A percentile compares a stretch with the other conserved stretches of the same genome.
Evolutionary conservation across 192 early-diverging fungal genomes (phyloP).

Genomic region (Anaeromyces robustus): DNA sequence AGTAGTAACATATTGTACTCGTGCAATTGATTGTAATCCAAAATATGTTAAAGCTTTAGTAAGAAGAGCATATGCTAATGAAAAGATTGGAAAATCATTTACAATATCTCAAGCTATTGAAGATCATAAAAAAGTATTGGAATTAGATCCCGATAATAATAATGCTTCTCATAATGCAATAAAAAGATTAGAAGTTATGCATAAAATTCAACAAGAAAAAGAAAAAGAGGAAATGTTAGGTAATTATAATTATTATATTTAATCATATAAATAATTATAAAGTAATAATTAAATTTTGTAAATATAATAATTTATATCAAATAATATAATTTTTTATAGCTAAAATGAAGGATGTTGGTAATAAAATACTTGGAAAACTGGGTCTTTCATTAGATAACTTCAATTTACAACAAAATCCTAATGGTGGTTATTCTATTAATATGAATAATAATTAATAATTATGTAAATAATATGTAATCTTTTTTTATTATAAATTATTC

Average conservation of each 20-base stretch:
- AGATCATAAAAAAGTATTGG: conserved; percentile 20
- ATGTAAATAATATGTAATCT: too few species aligned
- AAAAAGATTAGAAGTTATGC: conserved; percentile 20
- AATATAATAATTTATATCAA: too few species aligned
- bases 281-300: too few species aligned
- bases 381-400: conserved; percentile 59
- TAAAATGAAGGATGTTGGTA: conserved; percentile 59
- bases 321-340: too few species aligned
- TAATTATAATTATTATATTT: too few species aligned
- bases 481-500: too few species aligned
- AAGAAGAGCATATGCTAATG: conserved; percentile 43
- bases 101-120: conserved; percentile 27
- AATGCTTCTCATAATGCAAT: conserved; percentile 8
- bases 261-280: too few species aligned
- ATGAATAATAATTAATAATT: not conserved
- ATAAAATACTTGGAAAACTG: conserved; percentile 54
- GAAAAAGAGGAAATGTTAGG: conserved; percentile 57
- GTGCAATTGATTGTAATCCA: conserved; percentile 31
- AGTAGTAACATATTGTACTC: not conserved
- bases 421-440: not conserved
- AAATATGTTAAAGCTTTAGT: conserved; percentile 37
- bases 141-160: conserved; percentile 15
- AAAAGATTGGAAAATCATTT: conserved; percentile 24
- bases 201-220: conserved; percentile 30
- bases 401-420: conserved; percentile 36